Conservation (phyloP, 495 filamentous ascomycete genomes). For the Jackrogersella multiformis region DNA sequence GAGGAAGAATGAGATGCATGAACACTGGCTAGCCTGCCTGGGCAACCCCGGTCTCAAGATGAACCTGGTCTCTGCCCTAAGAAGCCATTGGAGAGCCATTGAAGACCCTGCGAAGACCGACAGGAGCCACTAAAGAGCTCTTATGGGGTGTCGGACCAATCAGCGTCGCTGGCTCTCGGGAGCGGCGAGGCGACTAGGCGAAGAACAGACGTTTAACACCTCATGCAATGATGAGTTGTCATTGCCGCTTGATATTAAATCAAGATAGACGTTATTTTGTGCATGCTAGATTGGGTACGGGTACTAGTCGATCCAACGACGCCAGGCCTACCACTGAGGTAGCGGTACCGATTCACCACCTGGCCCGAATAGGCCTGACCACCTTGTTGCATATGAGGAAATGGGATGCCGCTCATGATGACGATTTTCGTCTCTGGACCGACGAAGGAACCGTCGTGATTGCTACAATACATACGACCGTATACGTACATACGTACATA, state of each 20-base stretch:
- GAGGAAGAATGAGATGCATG: slow-evolving; percentile 67
- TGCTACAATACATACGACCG: slow-evolving; percentile 35
- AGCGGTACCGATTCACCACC: slow-evolving; percentile 36
- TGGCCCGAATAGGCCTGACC: slow-evolving; percentile 37
- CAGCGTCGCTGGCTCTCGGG: slow-evolving; percentile 25
- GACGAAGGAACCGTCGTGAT: slow-evolving; percentile 37
- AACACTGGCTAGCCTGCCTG: slow-evolving; percentile 58
- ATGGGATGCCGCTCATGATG: slow-evolving; percentile 44
- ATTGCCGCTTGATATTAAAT: slow-evolving; percentile 75
- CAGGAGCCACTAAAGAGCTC: slow-evolving; percentile 46
- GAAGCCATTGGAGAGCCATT: slow-evolving; percentile 43
- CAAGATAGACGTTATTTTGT: slow-evolving; percentile 63
- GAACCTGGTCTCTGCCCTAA: slow-evolving; percentile 55
- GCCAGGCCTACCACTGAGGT: slow-evolving; percentile 31
- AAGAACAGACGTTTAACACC: slow-evolving; percentile 63
- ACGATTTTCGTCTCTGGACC: slow-evolving; percentile 35
- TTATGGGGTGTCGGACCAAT: slow-evolving; percentile 43
- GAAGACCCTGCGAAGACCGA: slow-evolving; percentile 44
- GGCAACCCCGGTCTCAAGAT: slow-evolving; percentile 44
- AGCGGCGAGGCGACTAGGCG: slow-evolving; percentile 58
- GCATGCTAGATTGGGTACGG: slow-evolving; percentile 57
- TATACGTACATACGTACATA: no score
- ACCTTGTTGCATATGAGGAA: slow-evolving; percentile 43
- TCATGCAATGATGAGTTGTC: slow-evolving; percentile 93
- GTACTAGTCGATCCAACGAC: slow-evolving; percentile 41